A percentile compares a stretch with the other conserved stretches of the same genome.
Evolutionary conservation across 306 rosid genomes (phyloP).

Genomic region (Styphnolobium japonicum): DNA sequence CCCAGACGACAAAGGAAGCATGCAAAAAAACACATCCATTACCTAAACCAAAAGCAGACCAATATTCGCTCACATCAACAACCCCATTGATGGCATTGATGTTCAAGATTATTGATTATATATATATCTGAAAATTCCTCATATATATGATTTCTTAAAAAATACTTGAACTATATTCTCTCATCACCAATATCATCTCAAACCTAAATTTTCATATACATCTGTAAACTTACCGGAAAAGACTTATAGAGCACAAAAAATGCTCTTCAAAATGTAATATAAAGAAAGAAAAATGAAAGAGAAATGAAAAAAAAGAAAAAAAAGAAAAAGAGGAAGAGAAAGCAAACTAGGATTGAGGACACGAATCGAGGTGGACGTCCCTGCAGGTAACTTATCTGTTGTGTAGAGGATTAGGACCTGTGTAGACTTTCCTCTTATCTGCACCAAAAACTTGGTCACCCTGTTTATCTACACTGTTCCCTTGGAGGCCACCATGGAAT

Average conservation of each 20-base stretch:
- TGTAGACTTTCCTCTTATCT: slow-evolving; percentile 77
- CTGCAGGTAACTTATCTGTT: slow-evolving; percentile 64
- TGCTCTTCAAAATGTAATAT: slow-evolving; percentile 36
- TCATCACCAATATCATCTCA: slow-evolving; percentile 40
- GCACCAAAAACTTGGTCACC: slow-evolving; percentile 50
- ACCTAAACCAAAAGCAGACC: slow-evolving; percentile 34
- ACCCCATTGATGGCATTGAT: slow-evolving; percentile 40
- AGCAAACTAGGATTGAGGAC: slow-evolving; percentile 22
- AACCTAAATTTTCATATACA: slow-evolving; percentile 52
- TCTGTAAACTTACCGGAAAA: slow-evolving; percentile 35
- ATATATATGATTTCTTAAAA: slow-evolving; percentile 30
- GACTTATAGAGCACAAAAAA: slow-evolving; percentile 38
- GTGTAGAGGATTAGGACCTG: slow-evolving; percentile 93
- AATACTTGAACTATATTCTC: slow-evolving; percentile 27
- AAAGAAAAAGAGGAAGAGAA: not conserved
- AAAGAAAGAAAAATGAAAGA: not conserved
- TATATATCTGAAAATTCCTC: not conserved
- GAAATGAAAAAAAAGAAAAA: not conserved
- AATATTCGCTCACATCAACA: slow-evolving; percentile 40
- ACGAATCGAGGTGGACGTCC: not conserved
- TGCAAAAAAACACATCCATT: slow-evolving; percentile 32
- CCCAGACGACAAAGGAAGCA: slow-evolving; percentile 31
- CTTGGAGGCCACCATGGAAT: slow-evolving; percentile 27
- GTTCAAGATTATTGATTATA: slow-evolving; percentile 8
- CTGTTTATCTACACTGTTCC: slow-evolving; percentile 20